phyloP scores from a whole-genome alignment of 1,284 basidiomycete genomes.

The Ganoderma leucocontextum region DNA sequence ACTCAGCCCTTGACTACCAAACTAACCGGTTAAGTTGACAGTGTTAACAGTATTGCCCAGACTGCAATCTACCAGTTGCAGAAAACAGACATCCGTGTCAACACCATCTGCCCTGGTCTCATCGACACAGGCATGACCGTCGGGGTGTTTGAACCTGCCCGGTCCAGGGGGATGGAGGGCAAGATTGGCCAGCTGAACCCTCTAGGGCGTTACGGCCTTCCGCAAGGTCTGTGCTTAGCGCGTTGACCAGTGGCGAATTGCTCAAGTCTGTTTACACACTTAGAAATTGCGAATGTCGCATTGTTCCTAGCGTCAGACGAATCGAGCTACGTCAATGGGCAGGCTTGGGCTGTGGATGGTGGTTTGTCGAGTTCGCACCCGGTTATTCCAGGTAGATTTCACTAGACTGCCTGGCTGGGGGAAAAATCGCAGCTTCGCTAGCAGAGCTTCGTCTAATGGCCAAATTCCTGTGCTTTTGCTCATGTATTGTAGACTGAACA shows the following conservation, averaged over 20 bases:
- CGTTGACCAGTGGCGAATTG: not conserved
- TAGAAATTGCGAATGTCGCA: conserved; percentile 86
- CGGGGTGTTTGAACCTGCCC: conserved; percentile 78
- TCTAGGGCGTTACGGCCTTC: conserved; percentile 79
- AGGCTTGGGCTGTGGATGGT: conserved; percentile 89
- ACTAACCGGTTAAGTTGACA: conserved; percentile 38
- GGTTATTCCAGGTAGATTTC: conserved; percentile 66
- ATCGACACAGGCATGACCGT: conserved; percentile 92
- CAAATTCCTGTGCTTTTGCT: not conserved
- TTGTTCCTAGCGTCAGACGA: conserved; percentile 94
- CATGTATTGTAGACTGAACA: conserved; percentile 1
- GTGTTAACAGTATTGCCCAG: conserved; percentile 88
- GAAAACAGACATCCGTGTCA: conserved; percentile 86
- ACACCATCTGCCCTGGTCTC: conserved; percentile 90
- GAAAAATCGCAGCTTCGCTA: not conserved
- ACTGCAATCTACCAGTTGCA: conserved; percentile 85
- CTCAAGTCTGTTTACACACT: not conserved
- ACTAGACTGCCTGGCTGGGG: not conserved
- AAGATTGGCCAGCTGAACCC: conserved; percentile 92
- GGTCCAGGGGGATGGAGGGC: conserved; percentile 70
- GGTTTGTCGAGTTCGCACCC: conserved; percentile 82
- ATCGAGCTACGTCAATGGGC: conserved; percentile 92
- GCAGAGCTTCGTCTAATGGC: not conserved
- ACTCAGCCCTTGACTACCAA: not conserved
- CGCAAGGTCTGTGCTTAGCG: conserved; percentile 64